phyloP scores from a whole-genome alignment of 192 early-diverging fungal species.

The Paraglomus brasilianum region DNA sequence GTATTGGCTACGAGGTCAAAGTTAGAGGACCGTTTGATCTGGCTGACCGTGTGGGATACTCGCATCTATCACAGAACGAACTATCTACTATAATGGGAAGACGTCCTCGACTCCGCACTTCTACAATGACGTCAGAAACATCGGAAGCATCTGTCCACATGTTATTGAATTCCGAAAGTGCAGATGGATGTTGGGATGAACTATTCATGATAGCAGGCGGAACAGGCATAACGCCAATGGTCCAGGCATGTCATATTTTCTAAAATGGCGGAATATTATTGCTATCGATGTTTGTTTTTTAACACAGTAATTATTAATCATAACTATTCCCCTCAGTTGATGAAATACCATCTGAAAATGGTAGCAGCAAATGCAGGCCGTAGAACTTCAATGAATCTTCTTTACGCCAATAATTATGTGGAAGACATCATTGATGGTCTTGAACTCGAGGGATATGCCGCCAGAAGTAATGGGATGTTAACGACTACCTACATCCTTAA shows the following conservation, averaged over 20 bases:
- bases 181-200: conserved; percentile 25
- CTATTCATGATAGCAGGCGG: conserved; percentile 31
- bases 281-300: not conserved
- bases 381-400: not conserved
- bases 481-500: not conserved
- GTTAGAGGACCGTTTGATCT: conserved; percentile 30
- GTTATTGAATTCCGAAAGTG: conserved; percentile 26
- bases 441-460: not conserved
- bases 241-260: conserved; percentile 1
- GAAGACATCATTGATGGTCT: conserved; percentile 14
- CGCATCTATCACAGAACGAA: no score
- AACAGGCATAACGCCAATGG: conserved; percentile 25
- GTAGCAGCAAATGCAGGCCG: not conserved
- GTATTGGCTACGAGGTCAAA: conserved; percentile 12
- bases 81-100: no score
- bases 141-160: conserved; percentile 18
- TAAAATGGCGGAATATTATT: not conserved
- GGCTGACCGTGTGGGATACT: not conserved
- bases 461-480: not conserved
- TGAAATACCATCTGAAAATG: not conserved
- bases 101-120: no score
- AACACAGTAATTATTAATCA: not conserved
- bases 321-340: conserved; percentile 1
- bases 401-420: not conserved
- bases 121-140: not conserved